Evolutionary conservation across 140 eudicot genomes (phyloP).

Genomic region (Senecio squalidus): DNA sequence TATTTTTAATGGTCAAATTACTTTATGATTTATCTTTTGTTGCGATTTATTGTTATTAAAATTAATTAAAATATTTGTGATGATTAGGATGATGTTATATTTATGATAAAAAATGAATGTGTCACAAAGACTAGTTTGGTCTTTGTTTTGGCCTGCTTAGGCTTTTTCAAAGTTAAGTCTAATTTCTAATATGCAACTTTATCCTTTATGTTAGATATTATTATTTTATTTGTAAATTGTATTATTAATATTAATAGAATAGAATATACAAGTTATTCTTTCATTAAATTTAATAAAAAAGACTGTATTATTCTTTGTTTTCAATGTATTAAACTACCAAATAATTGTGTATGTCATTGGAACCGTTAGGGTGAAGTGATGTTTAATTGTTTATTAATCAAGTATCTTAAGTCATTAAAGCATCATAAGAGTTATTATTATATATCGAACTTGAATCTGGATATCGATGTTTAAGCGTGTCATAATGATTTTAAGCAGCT

Average conservation of each 20-base stretch:
- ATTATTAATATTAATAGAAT: too few relatives aligned
- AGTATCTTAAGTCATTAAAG: background rate
- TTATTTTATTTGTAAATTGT: background rate
- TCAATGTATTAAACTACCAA: too few relatives aligned
- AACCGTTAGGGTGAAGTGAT: background rate
- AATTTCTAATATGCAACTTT: background rate
- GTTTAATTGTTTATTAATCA: background rate
- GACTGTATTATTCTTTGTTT: background rate
- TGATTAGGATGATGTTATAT: background rate
- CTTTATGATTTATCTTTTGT: too few relatives aligned
- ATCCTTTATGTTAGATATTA: background rate
- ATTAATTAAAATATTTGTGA: too few relatives aligned
- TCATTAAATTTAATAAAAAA: background rate
- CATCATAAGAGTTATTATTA: background rate
- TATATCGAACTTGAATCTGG: too few relatives aligned
- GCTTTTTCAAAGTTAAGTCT: constrained; percentile 4
- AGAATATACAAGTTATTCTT: background rate
- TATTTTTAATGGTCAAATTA: constrained; percentile 2
- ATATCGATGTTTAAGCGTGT: too few relatives aligned
- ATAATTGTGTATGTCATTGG: background rate
- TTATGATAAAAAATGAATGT: background rate
- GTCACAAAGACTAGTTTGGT: constrained; percentile 13
- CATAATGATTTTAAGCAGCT: too few relatives aligned
- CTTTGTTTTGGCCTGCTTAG: background rate
- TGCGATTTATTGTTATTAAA: too few relatives aligned